Evolutionary conservation across 768 basidiomycete genomes (phyloP).

Genomic region (Chalciporus pseudorubinellus): DNA sequence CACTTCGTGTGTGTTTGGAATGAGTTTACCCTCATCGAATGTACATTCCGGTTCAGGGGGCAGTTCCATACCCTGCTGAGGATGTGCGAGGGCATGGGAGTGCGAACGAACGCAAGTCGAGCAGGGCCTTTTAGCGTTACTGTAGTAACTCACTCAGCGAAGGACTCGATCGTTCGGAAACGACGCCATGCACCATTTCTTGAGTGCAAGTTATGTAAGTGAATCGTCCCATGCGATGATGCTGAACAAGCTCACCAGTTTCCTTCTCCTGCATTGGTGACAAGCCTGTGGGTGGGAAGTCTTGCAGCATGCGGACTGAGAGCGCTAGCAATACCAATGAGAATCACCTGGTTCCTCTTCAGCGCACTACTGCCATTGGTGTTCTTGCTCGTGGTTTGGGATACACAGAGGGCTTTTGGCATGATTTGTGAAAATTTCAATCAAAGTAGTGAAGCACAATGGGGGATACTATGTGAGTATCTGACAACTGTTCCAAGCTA

Average conservation of each 20-base stretch:
- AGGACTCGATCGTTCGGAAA: neutral
- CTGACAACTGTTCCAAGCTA: no score
- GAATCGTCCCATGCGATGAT: slow-evolving; percentile 5
- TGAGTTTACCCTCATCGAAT: slow-evolving; percentile 61
- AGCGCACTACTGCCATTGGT: slow-evolving; percentile 6
- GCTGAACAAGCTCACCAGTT: slow-evolving; percentile 49
- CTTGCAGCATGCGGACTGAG: neutral
- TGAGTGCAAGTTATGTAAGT: slow-evolving; percentile 8
- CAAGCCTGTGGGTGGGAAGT: slow-evolving; percentile 32
- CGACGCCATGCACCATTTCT: slow-evolving; percentile 57
- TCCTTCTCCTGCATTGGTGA: slow-evolving; percentile 66
- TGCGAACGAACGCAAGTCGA: slow-evolving; percentile 77
- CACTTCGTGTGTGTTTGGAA: neutral
- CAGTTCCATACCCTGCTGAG: slow-evolving; percentile 51
- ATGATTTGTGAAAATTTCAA: slow-evolving; percentile 22
- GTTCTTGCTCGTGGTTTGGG: slow-evolving; percentile 1
- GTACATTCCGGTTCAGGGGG: slow-evolving; percentile 67
- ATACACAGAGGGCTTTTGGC: slow-evolving; percentile 36
- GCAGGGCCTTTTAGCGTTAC: slow-evolving; percentile 75
- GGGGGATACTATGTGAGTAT: no score
- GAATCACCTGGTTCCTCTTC: slow-evolving; percentile 27
- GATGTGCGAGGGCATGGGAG: slow-evolving; percentile 63
- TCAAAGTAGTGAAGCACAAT: no score
- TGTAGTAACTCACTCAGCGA: slow-evolving; percentile 28
- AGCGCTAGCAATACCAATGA: neutral